Evolutionary conservation across 805 yeast species (phyloP), one percentile per base, ranked within the genome.

Genomic region (Kodamaea kaohsiungensis): DNA sequence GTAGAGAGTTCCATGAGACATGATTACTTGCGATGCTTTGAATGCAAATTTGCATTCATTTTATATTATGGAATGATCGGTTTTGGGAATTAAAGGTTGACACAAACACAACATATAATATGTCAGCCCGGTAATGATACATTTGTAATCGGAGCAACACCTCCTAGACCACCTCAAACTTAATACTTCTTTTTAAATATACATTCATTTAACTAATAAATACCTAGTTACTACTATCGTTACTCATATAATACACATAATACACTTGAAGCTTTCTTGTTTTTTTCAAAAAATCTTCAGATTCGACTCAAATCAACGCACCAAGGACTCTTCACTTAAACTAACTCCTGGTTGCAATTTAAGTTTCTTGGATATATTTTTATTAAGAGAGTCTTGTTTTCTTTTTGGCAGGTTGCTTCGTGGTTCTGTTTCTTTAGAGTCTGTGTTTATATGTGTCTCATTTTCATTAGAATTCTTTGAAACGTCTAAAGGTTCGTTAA

Each of bases 361-460:
- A 22, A 49, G 39, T 47, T 49, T 49, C 22, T 49, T 49, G 16
- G 52, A 15, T 9, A 42, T 49, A n/a, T 46, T 43, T 16, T 45
- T 27, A 25, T 40, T 27, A 4, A 18, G 48, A 1, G 47, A 30
- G 7, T 49, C 52, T 13, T 19, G 48, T 35, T 43, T 49, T 27
- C 52, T 49, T 18, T 25, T 17, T 19, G 37, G 51, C 46, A 40
- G 45, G 17, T 40, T 40, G 25, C 22, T 40, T 40, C 45, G 17
- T 40, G 25, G 45, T 40, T 40, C 35, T 2, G 35, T 9, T 30
- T 30, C 35, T 30, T 30, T 30, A 12, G 35, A 12, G 8, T 30
- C 35, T 8, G 35, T 30, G 13, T 30, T 30, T 30, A 8, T 30
- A 5, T 4, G 35, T 12, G 10, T 30, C 13, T 30, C 35, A 30